Evolutionary conservation across 2,329 filamentous ascomycete genomes (phyloP), one percentile per base, ranked within the genome.

Genomic region (Alternaria longipes): DNA sequence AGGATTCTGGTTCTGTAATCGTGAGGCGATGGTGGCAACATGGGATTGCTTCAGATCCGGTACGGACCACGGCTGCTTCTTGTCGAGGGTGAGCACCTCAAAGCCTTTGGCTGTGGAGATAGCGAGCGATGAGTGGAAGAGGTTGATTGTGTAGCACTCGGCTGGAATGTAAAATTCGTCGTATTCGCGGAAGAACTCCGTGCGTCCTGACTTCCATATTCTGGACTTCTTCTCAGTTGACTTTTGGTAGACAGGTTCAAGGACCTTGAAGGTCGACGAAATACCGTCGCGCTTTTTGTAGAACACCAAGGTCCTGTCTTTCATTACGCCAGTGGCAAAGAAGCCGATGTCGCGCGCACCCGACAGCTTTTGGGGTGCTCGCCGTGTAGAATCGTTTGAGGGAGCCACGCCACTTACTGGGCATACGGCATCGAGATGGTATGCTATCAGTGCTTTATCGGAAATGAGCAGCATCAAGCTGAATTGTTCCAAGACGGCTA

Each of bases 151-250:
- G 79, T 91, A 97, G 78, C 93, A 97, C 76, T 99, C 96, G 3
- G 92, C 90, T 0, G 95, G 95, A 69, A 99, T 94, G 81, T 98
- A 99, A 80, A 99, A 99, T 70, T 98, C 95, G 81, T 99, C 95
- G 77, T 94, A 99, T 75, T 99, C 95, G 64, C 95, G 91, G 88
- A 98, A 99, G 71, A 94, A 94, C 71, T 99, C 95, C 0, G 94
- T 97, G 61, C 87, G 89, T 20, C 93, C 93, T 9, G 86, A 86
- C 18, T 89, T 83, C 74, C 87, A 89, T 65, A 90, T 83, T 8
- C 92, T 89, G 5, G 89, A 87, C 71, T 90, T 92, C 82, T 91
- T 94, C 74, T 97, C 92, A 0, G 91, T 90, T 1, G 93, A 91
- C 76, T 97, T 97, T 69, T 97, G 94, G 74, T 95, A 91, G 26